Percentiles rank a stretch among this genome's conserved stretches.
Evolutionary conservation across 2,329 filamentous ascomycete species (phyloP).

Genomic region (Colletotrichum truncatum): DNA sequence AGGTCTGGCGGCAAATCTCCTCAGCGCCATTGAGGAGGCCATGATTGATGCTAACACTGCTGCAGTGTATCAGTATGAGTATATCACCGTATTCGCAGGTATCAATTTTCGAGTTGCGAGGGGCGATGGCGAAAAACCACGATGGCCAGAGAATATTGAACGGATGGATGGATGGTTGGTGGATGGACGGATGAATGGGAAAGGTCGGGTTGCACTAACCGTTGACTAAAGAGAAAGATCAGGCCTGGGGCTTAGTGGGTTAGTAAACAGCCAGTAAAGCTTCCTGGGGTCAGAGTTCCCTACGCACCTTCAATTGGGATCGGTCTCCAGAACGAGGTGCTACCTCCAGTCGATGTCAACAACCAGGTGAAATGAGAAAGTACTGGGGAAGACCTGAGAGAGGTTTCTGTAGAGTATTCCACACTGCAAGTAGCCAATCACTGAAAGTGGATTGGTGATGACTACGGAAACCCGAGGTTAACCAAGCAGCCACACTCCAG

Average conservation of each 20-base stretch:
- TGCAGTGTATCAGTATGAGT: background rate
- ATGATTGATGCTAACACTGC: conserved; percentile 46
- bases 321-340: conserved; percentile 24
- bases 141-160: conserved; percentile 1
- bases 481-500: conserved; percentile 1
- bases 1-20: conserved; percentile 65
- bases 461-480: background rate
- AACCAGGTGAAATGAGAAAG: conserved; percentile 11
- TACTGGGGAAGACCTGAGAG: conserved; percentile 4
- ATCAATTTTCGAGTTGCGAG: background rate
- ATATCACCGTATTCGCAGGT: background rate
- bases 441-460: background rate
- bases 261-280: background rate
- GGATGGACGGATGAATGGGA: background rate
- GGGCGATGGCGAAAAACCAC: background rate
- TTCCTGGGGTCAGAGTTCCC: background rate
- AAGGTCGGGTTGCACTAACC: conserved; percentile 8
- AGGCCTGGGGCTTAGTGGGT: background rate
- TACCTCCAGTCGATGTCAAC: conserved; percentile 23
- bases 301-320: conserved; percentile 18
- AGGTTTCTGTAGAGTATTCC: background rate
- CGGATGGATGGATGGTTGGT: background rate
- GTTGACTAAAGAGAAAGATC: conserved; percentile 12
- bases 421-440: background rate
- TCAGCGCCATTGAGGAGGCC: conserved; percentile 73